Evolutionary conservation across 176 grass and related monocot species (phyloP).

Genomic region (Musa troglodytarum): DNA sequence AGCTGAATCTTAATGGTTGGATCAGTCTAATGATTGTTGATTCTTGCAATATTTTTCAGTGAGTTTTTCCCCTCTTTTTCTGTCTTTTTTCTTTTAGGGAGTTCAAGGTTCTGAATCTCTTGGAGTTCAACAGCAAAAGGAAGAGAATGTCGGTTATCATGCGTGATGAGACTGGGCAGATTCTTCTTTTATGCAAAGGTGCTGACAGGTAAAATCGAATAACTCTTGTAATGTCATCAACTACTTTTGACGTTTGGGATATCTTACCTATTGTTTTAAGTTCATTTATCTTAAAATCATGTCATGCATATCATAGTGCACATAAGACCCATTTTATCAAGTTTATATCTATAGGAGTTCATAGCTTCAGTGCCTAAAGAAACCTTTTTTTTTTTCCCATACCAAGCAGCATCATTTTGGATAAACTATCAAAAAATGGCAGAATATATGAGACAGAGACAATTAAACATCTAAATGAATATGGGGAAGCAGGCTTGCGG

Average conservation of each 20-base stretch:
- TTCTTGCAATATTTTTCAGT: background rate
- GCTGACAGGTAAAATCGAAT: conserved; percentile 63
- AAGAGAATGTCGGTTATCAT: conserved; percentile 97
- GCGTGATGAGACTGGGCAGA: conserved; percentile 67
- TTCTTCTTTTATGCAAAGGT: conserved; percentile 93
- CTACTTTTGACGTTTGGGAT: background rate
- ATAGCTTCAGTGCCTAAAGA: conserved; percentile 14
- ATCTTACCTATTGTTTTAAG: conserved; percentile 13
- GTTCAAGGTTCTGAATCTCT: conserved; percentile 97
- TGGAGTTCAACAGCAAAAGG: conserved; percentile 98
- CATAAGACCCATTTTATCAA: background rate
- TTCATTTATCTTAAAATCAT: background rate
- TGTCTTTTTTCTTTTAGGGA: conserved; percentile 48
- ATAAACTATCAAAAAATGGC: conserved; percentile 81
- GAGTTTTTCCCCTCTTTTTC: conserved; percentile 4
- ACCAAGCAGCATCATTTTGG: conserved; percentile 81
- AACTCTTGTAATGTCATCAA: conserved; percentile 11
- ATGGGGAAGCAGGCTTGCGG: conserved; percentile 86
- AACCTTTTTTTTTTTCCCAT: conserved; percentile 10
- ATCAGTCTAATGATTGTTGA: background rate
- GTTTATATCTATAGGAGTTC: background rate
- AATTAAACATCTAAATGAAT: conserved; percentile 75
- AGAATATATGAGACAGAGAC: conserved; percentile 71
- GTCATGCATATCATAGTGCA: background rate
- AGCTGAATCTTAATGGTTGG: conserved; percentile 14